phyloP scores from a whole-genome alignment of 805 yeast genomes.

The Schwanniomyces polymorphus region DNA sequence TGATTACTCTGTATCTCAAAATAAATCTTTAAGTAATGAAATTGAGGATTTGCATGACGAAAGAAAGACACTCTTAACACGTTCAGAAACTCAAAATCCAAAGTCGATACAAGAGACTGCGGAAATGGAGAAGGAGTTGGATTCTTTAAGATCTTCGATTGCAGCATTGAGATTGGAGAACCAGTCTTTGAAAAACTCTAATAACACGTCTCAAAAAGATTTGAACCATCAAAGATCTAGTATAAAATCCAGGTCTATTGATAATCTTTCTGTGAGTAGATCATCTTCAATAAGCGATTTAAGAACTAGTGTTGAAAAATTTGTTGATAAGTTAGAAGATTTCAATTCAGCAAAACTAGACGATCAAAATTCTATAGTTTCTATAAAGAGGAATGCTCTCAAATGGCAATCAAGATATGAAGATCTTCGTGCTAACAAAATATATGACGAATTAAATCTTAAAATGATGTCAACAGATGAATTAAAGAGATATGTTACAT shows the following conservation, averaged over 20 bases:
- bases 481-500: conserved; percentile 26
- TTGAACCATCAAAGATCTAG: neutral
- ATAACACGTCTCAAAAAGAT: conserved; percentile 9
- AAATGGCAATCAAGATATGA: conserved; percentile 55
- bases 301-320: conserved; percentile 12
- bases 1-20: conserved; percentile 17
- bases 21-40: conserved; percentile 18
- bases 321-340: conserved; percentile 27
- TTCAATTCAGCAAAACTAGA: conserved; percentile 18
- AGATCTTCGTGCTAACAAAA: conserved; percentile 40
- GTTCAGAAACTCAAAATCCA: neutral
- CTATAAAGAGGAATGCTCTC: conserved; percentile 29
- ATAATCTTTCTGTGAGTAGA: neutral
- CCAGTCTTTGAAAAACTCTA: conserved; percentile 30
- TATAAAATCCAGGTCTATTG: conserved; percentile 3
- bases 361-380: neutral
- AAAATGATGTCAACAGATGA: conserved; percentile 18
- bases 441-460: conserved; percentile 17
- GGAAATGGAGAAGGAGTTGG: conserved; percentile 21
- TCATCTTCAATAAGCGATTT: neutral
- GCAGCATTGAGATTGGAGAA: conserved; percentile 39
- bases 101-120: neutral
- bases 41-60: conserved; percentile 19
- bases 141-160: conserved; percentile 25
- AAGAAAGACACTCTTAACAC: conserved; percentile 2